A percentile compares a stretch with the other conserved stretches of the same genome.
Conservation (phyloP, 1,284 basidiomycete species). For the Puccinia sorghi region DNA sequence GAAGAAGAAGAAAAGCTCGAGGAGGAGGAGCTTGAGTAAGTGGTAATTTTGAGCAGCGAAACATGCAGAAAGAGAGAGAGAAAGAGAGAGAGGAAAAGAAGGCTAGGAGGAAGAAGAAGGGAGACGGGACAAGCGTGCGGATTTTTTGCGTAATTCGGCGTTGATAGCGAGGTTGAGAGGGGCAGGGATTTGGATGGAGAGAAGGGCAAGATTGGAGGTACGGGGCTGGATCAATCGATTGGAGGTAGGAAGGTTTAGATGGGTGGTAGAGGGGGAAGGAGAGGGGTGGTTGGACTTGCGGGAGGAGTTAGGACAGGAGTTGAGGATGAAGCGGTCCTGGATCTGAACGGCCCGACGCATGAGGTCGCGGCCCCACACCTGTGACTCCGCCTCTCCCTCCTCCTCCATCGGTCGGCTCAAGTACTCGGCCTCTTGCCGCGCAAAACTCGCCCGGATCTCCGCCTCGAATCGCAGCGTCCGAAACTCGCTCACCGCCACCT, state of each 20-base stretch:
- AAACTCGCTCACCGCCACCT: slow-evolving; percentile 44
- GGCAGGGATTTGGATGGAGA: neutral
- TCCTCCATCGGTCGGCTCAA: neutral
- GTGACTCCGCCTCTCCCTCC: neutral
- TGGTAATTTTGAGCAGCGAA: no score
- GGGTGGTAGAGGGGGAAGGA: neutral
- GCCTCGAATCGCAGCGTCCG: slow-evolving; percentile 41
- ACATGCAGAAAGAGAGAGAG: no score
- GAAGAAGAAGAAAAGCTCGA: no score
- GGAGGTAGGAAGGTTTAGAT: neutral
- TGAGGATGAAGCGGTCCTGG: slow-evolving; percentile 20
- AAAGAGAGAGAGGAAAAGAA: neutral
- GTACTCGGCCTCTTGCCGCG: slow-evolving; percentile 46
- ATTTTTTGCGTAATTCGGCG: slow-evolving; percentile 15
- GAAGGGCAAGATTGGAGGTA: neutral
- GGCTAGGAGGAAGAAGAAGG: neutral
- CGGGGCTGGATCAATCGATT: neutral
- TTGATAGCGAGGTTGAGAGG: slow-evolving; percentile 3
- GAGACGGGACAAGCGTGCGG: neutral
- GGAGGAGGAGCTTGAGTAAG: no score
- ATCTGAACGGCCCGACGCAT: slow-evolving; percentile 12
- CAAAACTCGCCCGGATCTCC: slow-evolving; percentile 29
- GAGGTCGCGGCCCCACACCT: slow-evolving; percentile 25
- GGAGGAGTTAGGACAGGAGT: slow-evolving; percentile 3
- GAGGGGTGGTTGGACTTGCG: neutral